These are phyloP conservation scores for Debaryomyces fabryi DNA, from an alignment of 1,139 yeast species.

Conservation along the genomic window DNA sequence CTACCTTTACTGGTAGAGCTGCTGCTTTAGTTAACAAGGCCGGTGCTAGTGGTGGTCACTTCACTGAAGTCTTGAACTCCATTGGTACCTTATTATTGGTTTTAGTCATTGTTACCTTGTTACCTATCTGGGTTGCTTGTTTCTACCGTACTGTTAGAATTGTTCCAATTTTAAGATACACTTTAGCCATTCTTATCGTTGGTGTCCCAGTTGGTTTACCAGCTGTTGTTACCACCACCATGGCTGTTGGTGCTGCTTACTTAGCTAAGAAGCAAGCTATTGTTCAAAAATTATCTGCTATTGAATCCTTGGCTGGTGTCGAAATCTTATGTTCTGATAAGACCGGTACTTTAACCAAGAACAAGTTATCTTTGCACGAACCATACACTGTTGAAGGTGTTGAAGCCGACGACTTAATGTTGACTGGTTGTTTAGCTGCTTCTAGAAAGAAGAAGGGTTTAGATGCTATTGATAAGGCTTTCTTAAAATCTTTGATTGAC, in stretches of 20 bases:
- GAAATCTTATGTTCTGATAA: constrained; percentile 98
- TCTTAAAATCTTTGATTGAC: constrained; percentile 82
- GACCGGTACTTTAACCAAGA: constrained; percentile 99
- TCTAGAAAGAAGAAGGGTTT: constrained; percentile 98
- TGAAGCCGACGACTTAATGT: constrained; percentile 94
- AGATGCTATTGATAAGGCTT: constrained; percentile 97
- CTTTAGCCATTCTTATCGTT: constrained; percentile 94
- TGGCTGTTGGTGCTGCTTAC: constrained; percentile 99
- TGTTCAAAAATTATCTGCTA: constrained; percentile 97
- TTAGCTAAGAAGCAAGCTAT: constrained; percentile 98
- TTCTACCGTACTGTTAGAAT: constrained; percentile 93
- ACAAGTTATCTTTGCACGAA: constrained; percentile 94
- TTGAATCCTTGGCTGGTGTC: constrained; percentile 98
- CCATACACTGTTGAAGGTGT: constrained; percentile 99
- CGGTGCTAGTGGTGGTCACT: constrained; percentile 91
- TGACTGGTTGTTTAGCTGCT: constrained; percentile 98
- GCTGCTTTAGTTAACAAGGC: constrained; percentile 97
- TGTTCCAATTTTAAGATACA: constrained; percentile 89
- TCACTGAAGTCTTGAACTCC: constrained; percentile 97
- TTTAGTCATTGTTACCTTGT: constrained; percentile 83
- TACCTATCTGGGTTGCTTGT: constrained; percentile 91
- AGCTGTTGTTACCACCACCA: constrained; percentile 98
- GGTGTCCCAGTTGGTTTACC: constrained; percentile 99
- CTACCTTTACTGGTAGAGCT: constrained; percentile 92
- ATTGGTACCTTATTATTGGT: constrained; percentile 92